phyloP scores from a whole-genome alignment of 2,329 filamentous ascomycete species.

The Purpureocillium lavendulum region DNA sequence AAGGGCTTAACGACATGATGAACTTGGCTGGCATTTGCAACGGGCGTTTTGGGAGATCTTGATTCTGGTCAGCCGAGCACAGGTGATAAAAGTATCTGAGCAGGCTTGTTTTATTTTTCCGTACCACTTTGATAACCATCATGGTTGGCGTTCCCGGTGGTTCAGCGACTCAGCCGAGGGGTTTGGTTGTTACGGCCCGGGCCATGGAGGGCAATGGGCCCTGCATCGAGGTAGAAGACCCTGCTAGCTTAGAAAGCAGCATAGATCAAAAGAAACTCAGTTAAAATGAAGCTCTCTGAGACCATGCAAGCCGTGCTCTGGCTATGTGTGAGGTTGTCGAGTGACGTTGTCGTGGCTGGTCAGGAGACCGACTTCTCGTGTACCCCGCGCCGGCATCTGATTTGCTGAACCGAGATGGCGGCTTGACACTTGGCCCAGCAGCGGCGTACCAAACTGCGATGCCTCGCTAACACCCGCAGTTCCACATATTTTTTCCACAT shows the following conservation, averaged over 20 bases:
- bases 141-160: background rate
- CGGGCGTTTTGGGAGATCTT: background rate
- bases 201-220: no score
- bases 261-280: background rate
- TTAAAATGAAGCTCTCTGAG: background rate
- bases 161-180: no score
- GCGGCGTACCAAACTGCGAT: conserved; percentile 1
- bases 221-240: background rate
- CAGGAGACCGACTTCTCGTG: background rate
- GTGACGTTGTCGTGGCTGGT: conserved; percentile 1
- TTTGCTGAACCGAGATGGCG: conserved; percentile 1
- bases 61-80: conserved; percentile 15
- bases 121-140: background rate
- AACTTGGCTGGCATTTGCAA: background rate
- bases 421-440: background rate
- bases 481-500: conserved; percentile 1
- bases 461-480: conserved; percentile 5
- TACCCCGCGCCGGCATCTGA: conserved; percentile 15
- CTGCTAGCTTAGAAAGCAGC: background rate
- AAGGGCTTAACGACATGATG: background rate
- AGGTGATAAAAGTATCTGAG: background rate
- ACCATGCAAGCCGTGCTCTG: background rate
- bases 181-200: no score
- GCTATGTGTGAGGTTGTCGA: background rate
- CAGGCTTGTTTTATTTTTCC: background rate